Base-by-base conservation (phyloP, 495 filamentous ascomycete species). In the Penicillium fimorum region DNA sequence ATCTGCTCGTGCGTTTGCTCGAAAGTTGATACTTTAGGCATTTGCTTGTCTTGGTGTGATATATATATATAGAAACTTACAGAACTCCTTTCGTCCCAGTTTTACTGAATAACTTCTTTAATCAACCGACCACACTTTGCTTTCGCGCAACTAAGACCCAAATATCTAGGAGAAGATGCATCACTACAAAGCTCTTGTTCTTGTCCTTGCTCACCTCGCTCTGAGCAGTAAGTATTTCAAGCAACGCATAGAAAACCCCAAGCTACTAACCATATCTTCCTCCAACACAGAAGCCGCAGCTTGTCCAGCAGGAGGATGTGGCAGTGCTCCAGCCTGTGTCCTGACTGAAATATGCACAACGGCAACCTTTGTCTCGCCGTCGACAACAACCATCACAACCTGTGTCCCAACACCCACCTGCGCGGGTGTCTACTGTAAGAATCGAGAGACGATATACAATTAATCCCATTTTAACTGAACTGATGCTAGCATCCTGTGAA, bases 401-500 rank as follows among this genome's bases (percentile, higher is more conserved):
- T 73, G 68, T 25, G 61, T 71, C 5, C 69, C 71, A 2, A 69
- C 64, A 0, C 46, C 69, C 5, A 74, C 71, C 18, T 74, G 71
- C 37, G 40, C 70, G 4, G 58, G 59, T 2, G 65, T 72, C 8
- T 74, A 72, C 45, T 43, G 71, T 74, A 57, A 58, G 69, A 29
- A 27, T 5, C 15, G 7, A 11, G 2, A 35, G 22, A 24, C 24
- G 22, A 25, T 11, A 53, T 30, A 35, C 12, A 20, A 20, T 15
- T 27, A 24, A 35, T 25, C n/a, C 15, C 17, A 15, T n/a, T 51
- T 37, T 51, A 7, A 51, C n/a, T 37, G 25, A 27, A 27, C 25
- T 27, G 6, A 18, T 30, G 12, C 35, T 40, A 59, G 45, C 30
- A 22, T 29, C 58, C 17, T 59, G 60, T 27, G 50, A 47, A 10